A percentile compares a stretch with the other conserved stretches of the same genome.
Conservation (phyloP, 441 rosid genomes). For the Codiaeum variegatum region DNA sequence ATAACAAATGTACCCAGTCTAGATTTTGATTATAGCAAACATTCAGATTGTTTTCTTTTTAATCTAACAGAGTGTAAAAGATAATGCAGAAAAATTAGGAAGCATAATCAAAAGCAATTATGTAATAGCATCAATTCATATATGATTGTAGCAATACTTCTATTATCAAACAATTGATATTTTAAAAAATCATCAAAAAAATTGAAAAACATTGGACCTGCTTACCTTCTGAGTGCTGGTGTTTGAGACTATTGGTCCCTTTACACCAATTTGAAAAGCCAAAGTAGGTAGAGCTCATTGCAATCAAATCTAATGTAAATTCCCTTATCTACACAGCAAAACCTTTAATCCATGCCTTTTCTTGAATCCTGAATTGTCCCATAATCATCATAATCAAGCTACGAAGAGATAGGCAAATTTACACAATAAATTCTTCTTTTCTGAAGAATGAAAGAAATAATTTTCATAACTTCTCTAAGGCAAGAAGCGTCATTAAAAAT, state of each 20-base stretch:
- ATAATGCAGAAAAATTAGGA: background rate
- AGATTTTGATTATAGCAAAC: background rate
- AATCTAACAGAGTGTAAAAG: background rate
- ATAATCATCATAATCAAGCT: too few relatives aligned
- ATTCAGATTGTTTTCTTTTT: background rate
- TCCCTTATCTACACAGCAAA: constrained; percentile 17
- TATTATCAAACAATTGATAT: background rate
- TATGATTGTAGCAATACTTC: background rate
- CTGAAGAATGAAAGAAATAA: too few relatives aligned
- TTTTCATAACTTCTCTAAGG: too few relatives aligned
- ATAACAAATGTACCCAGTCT: background rate
- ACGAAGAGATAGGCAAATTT: too few relatives aligned
- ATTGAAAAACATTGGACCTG: constrained; percentile 14
- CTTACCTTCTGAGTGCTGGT: constrained; percentile 50
- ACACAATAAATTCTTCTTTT: too few relatives aligned
- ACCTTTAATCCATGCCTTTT: constrained; percentile 21
- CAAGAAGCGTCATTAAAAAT: too few relatives aligned
- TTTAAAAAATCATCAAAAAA: constrained; percentile 12
- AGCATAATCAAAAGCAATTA: background rate
- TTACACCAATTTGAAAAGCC: constrained; percentile 38
- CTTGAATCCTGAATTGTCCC: constrained; percentile 18
- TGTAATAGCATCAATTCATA: background rate
- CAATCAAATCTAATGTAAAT: constrained; percentile 22
- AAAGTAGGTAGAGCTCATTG: constrained; percentile 60
- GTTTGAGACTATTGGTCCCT: constrained; percentile 29